Conservation (phyloP, 345 rosid species). For the Ricinus communis region DNA sequence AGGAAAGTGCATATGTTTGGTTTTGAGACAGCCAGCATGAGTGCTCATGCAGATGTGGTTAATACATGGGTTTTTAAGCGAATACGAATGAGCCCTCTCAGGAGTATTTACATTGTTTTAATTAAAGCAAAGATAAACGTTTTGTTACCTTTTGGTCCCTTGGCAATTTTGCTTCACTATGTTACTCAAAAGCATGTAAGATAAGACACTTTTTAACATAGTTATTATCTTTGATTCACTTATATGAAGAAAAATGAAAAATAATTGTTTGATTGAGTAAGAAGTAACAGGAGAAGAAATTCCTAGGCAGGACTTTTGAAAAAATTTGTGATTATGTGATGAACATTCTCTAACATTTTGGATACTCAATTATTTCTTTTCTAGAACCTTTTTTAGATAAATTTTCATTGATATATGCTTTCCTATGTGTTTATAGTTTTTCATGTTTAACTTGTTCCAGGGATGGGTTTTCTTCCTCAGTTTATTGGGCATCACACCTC, state of each 20-base stretch:
- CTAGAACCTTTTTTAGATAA: background rate
- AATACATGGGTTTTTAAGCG: slow-evolving; percentile 25
- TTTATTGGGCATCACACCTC: slow-evolving; percentile 80
- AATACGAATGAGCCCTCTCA: slow-evolving; percentile 24
- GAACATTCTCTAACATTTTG: background rate
- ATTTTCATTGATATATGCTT: background rate
- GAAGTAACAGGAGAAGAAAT: background rate
- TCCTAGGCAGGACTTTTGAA: background rate
- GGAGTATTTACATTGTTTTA: slow-evolving; percentile 39
- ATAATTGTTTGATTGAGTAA: background rate
- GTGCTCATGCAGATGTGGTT: slow-evolving; percentile 7
- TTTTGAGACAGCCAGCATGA: slow-evolving; percentile 21
- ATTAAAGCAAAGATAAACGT: slow-evolving; percentile 49
- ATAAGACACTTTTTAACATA: no score
- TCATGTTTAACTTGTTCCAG: slow-evolving; percentile 29
- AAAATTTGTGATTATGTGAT: no score
- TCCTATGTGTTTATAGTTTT: no score
- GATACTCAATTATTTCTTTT: background rate
- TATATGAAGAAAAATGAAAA: no score
- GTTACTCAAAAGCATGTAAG: slow-evolving; percentile 34
- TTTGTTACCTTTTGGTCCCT: slow-evolving; percentile 38
- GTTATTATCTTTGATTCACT: no score
- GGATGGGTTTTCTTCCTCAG: slow-evolving; percentile 86
- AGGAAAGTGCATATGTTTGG: slow-evolving; percentile 34
- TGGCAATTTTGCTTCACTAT: slow-evolving; percentile 38